Evolutionary conservation across 371 early-diverging fungal species (phyloP).

Genomic region (Mucor circinelloides): DNA sequence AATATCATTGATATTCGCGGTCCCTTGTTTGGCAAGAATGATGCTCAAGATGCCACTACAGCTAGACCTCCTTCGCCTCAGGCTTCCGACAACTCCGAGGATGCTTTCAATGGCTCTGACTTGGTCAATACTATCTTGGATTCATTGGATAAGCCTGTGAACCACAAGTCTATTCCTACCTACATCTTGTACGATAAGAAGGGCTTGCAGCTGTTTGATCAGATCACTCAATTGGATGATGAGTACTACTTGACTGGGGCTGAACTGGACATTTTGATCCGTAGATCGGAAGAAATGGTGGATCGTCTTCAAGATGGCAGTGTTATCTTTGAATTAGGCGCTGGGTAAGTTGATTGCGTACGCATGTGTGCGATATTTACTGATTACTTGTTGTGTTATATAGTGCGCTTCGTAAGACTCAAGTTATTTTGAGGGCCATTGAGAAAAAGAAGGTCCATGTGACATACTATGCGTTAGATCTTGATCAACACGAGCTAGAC

Average conservation of each 20-base stretch:
- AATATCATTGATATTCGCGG: constrained; percentile 43
- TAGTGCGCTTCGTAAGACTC: constrained; percentile 87
- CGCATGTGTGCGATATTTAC: neutral
- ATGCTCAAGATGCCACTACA: neutral
- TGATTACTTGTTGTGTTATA: neutral
- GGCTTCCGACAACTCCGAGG: constrained; percentile 30
- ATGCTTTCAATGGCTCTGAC: constrained; percentile 45
- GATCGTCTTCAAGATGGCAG: constrained; percentile 68
- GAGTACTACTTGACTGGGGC: constrained; percentile 88
- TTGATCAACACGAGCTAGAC: constrained; percentile 79
- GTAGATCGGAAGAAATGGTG: constrained; percentile 65
- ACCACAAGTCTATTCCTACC: constrained; percentile 64
- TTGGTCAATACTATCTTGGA: constrained; percentile 54
- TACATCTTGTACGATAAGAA: constrained; percentile 82
- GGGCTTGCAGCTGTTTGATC: constrained; percentile 86
- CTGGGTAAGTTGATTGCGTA: constrained; percentile 61
- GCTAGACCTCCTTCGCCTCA: constrained; percentile 34
- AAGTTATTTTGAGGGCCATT: constrained; percentile 74
- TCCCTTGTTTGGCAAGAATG: neutral
- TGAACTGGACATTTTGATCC: constrained; percentile 77
- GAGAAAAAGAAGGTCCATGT: constrained; percentile 63
- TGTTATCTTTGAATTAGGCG: constrained; percentile 82
- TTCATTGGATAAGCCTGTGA: constrained; percentile 34
- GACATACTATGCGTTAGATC: constrained; percentile 92
- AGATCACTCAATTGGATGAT: constrained; percentile 76